These are phyloP conservation scores for Aspergillus hancockii DNA, from an alignment of 495 filamentous ascomycete species.

Conservation along the genomic window DNA sequence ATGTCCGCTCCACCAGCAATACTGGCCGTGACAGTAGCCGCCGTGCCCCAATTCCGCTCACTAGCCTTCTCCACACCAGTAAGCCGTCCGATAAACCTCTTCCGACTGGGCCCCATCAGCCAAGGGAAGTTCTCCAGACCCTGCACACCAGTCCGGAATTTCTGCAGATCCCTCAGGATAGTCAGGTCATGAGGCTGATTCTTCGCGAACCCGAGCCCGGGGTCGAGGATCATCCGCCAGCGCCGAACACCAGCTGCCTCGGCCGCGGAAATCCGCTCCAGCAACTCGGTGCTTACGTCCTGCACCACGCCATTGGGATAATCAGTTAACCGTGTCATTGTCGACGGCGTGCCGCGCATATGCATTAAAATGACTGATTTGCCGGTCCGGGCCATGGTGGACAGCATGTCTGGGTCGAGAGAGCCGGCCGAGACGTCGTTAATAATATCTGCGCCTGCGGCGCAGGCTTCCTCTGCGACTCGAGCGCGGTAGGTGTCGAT, in stretches of 20 bases:
- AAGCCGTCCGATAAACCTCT: slow-evolving; percentile 82
- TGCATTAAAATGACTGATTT: slow-evolving; percentile 90
- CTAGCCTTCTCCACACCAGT: slow-evolving; percentile 71
- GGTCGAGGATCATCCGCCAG: slow-evolving; percentile 95
- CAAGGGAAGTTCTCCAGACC: slow-evolving; percentile 77
- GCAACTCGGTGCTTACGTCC: slow-evolving; percentile 69
- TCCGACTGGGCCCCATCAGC: slow-evolving; percentile 87
- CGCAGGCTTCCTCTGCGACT: slow-evolving; percentile 78
- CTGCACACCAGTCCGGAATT: slow-evolving; percentile 57
- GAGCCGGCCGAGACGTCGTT: slow-evolving; percentile 90
- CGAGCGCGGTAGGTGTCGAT: slow-evolving; percentile 89
- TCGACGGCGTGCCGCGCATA: slow-evolving; percentile 85
- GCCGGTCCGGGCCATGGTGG: slow-evolving; percentile 75
- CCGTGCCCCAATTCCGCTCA: slow-evolving; percentile 80
- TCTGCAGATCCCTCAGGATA: slow-evolving; percentile 65
- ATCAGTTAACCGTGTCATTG: slow-evolving; percentile 68
- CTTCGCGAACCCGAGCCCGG: slow-evolving; percentile 93
- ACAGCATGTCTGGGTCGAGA: slow-evolving; percentile 79
- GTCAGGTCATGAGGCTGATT: slow-evolving; percentile 76
- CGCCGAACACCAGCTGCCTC: slow-evolving; percentile 80
- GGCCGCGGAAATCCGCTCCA: slow-evolving; percentile 68
- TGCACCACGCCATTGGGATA: slow-evolving; percentile 78
- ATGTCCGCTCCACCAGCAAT: slow-evolving; percentile 93
- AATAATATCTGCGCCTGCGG: slow-evolving; percentile 87
- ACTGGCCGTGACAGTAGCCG: slow-evolving; percentile 82